Base-by-base conservation (phyloP, 805 yeast species). In the Ogataea ganodermae region DNA sequence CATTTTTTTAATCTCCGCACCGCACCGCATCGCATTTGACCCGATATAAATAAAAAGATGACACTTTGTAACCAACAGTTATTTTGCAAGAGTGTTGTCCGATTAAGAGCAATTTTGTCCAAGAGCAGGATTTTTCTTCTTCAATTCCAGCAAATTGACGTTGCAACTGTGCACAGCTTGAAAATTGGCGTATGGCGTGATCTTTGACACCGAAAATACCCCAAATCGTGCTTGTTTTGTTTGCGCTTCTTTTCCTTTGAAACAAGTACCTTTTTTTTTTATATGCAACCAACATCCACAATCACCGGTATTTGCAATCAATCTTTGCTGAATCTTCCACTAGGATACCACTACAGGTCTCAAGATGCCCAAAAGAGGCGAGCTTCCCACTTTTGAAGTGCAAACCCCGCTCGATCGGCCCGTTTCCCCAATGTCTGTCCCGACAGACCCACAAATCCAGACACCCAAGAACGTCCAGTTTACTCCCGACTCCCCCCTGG, bases 391-490 rank as follows among this genome's bases (percentile, higher is more conserved):
- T 30, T 24, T 20, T 17, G 27, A 22, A 28, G 26, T 13, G 35
- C 17, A 31, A 42, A 26, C 14, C 5, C 21, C 41, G 2, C 21
- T 45, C 16, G 52, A 53, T 4, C 46, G 57, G 26, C 26, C 59
- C 4, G 32, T 53, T 5, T 56, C 61, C 3, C 59, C 59, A 3
- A 44, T 44, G 48, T 51, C 59, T 6, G 46, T 38, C n/a, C 49
- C 51, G 2, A 5, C 13, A 10, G 41, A 44, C 9, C n/a, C 9
- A 4, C 36, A 18, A 7, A 22, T 37, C 4, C 50, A 36, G 16
- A 32, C 17, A 9, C 17, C 21, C 8, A 56, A 50, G 31, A 46
- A 45, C 38, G 63, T 59, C 6, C 61, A 59, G 40, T 59, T 59
- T 42, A 48, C 59, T 4, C 44, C 39, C 2, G 35, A 35, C 3